Conservation (phyloP, 129 eudicot genomes). For the Artemisia annua region DNA sequence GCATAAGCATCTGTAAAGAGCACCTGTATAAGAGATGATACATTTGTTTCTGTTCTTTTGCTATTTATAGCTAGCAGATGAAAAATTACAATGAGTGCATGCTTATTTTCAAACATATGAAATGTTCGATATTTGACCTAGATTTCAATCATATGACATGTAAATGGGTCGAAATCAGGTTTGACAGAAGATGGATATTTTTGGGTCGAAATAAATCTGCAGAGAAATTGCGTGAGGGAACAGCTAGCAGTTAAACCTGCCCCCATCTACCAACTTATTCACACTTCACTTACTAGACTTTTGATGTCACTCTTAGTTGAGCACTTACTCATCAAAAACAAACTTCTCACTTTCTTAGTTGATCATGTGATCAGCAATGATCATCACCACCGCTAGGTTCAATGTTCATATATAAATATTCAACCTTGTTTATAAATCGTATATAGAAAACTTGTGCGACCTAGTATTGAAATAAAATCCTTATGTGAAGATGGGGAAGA, state of each 20-base stretch:
- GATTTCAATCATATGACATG: no score
- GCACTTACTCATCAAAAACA: slow-evolving; percentile 26
- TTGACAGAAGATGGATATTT: neutral
- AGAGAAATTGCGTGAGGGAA: neutral
- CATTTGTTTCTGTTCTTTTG: no score
- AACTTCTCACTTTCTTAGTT: slow-evolving; percentile 6
- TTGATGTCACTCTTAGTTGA: neutral
- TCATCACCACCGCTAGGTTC: neutral
- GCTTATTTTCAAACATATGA: no score
- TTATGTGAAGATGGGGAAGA: slow-evolving; percentile 56
- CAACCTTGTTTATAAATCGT: neutral
- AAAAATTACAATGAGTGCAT: no score
- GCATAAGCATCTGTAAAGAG: no score
- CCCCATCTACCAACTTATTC: slow-evolving; percentile 29
- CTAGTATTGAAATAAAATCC: neutral
- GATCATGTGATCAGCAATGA: slow-evolving; percentile 13
- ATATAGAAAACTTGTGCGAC: no score
- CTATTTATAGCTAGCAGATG: no score
- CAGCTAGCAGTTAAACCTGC: slow-evolving; percentile 33
- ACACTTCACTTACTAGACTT: slow-evolving; percentile 29
- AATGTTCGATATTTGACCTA: no score
- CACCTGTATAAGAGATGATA: no score
- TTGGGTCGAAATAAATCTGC: neutral
- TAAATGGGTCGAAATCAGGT: neutral
- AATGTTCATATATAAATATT: neutral